Evolutionary conservation across 176 grass and related monocot genomes (phyloP).

Genomic region (Musa acuminata): DNA sequence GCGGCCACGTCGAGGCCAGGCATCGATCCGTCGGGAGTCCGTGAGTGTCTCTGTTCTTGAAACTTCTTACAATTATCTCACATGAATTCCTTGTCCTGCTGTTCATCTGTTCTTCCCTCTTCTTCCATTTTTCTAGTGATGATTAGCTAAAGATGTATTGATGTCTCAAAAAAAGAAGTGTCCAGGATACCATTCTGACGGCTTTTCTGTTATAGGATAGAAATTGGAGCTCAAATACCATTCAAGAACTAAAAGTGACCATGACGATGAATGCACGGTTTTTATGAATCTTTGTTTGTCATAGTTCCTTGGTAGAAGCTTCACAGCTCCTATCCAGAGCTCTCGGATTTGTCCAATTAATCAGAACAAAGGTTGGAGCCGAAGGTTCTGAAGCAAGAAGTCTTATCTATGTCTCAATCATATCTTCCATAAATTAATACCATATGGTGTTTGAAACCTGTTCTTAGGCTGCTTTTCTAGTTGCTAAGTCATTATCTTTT

Average conservation of each 20-base stretch:
- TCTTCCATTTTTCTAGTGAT: too few relatives aligned
- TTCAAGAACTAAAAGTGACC: not conserved
- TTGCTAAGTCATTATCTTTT: too few relatives aligned
- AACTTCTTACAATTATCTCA: not conserved
- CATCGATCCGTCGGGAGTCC: not conserved
- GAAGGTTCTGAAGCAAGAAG: not conserved
- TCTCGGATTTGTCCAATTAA: not conserved
- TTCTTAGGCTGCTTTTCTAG: too few relatives aligned
- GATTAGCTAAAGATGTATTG: too few relatives aligned
- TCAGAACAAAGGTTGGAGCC: not conserved
- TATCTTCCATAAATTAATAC: too few relatives aligned
- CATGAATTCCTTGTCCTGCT: too few relatives aligned
- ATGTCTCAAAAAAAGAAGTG: too few relatives aligned
- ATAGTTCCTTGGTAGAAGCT: too few relatives aligned
- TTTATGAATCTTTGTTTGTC: not conserved
- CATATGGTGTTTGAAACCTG: too few relatives aligned
- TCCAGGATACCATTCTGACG: too few relatives aligned
- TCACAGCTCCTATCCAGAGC: not conserved
- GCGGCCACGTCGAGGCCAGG: not conserved
- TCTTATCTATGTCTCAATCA: not conserved
- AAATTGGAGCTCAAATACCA: not conserved
- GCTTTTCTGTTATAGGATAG: too few relatives aligned
- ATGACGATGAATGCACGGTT: not conserved
- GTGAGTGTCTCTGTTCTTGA: not conserved
- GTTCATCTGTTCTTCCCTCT: too few relatives aligned